Evolutionary conservation across 2,329 filamentous ascomycete species (phyloP).

Genomic region (Blumeriella jaapii): DNA sequence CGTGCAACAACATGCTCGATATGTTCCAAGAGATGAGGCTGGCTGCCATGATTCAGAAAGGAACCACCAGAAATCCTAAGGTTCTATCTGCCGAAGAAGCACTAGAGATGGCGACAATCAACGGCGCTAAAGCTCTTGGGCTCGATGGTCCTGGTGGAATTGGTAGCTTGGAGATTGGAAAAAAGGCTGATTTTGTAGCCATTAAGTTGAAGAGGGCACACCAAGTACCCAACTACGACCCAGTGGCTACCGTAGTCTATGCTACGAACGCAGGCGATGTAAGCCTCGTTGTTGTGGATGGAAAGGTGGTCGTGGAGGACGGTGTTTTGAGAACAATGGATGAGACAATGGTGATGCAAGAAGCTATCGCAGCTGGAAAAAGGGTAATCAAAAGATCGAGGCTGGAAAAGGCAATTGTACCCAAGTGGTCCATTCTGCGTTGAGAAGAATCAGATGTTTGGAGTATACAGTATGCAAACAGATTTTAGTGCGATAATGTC

Average conservation of each 20-base stretch:
- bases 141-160: conserved; percentile 4
- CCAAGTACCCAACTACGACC: conserved; percentile 5
- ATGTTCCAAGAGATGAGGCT: conserved; percentile 11
- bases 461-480: too few relatives aligned
- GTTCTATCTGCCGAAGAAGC: conserved; percentile 21
- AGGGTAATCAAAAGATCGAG: conserved; percentile 3
- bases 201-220: conserved; percentile 31
- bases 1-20: conserved; percentile 9
- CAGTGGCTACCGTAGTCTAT: conserved; percentile 8
- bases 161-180: conserved; percentile 33
- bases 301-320: conserved; percentile 5
- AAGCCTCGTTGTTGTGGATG: conserved; percentile 7
- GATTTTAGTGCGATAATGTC: too few relatives aligned
- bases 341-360: conserved; percentile 4
- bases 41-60: conserved; percentile 9
- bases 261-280: conserved; percentile 5
- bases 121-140: conserved; percentile 10
- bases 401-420: conserved; percentile 1
- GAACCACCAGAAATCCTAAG: conserved; percentile 1
- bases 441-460: too few relatives aligned
- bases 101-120: conserved; percentile 24
- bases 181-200: conserved; percentile 45
- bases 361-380: neutral
- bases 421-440: conserved; percentile 2
- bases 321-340: conserved; percentile 5